Evolutionary conservation across 257 asterid species (phyloP).

Genomic region (Lavandula angustifolia): DNA sequence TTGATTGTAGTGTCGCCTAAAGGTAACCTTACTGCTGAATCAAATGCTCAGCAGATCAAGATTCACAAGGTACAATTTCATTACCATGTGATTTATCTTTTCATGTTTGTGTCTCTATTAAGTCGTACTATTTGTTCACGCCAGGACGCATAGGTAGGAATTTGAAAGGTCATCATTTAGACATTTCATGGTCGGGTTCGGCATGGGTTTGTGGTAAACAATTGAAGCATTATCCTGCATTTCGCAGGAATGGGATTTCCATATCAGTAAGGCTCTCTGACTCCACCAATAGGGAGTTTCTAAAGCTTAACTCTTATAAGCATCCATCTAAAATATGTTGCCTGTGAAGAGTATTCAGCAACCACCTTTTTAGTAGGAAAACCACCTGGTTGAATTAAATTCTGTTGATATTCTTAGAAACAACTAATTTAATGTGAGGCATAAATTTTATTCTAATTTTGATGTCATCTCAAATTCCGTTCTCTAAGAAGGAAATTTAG

Average conservation of each 20-base stretch:
- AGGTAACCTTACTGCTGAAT: constrained; percentile 50
- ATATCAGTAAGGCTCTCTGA: constrained; percentile 64
- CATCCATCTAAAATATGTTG: constrained; percentile 2
- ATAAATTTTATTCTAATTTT: not conserved
- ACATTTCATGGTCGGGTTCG: constrained; percentile 85
- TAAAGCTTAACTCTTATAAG: constrained; percentile 13
- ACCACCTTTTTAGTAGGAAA: too few relatives aligned
- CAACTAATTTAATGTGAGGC: constrained; percentile 19
- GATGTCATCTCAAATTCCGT: not conserved
- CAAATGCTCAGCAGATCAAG: constrained; percentile 48
- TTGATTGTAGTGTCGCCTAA: constrained; percentile 61
- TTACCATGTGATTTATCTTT: constrained; percentile 9
- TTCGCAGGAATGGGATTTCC: constrained; percentile 75
- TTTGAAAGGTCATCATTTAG: constrained; percentile 61
- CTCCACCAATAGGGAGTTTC: not conserved
- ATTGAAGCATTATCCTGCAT: constrained; percentile 86
- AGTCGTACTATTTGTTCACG: constrained; percentile 16
- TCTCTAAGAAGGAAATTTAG: not conserved
- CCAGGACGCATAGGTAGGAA: constrained; percentile 72
- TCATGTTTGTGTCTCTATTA: constrained; percentile 11
- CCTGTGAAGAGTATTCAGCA: not conserved
- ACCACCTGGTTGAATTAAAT: constrained; percentile 8
- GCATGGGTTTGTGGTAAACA: constrained; percentile 92
- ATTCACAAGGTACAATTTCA: constrained; percentile 56
- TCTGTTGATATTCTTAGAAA: constrained; percentile 1